phyloP scores from a whole-genome alignment of 805 yeast genomes.

The Wilhelminamyces savonicus region DNA sequence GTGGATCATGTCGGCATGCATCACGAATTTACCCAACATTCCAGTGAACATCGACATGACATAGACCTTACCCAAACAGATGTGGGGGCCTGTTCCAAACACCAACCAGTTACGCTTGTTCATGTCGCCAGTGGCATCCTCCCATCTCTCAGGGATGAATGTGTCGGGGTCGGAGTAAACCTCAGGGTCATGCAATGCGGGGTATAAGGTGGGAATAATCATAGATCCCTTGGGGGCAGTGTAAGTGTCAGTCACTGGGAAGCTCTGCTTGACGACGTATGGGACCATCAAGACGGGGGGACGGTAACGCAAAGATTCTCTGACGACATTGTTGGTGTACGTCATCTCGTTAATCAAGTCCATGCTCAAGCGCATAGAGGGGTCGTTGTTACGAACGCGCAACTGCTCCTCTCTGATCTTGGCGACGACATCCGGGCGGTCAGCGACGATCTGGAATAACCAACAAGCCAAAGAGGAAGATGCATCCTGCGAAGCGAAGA shows the following conservation, averaged over 20 bases:
- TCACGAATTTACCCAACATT: slow-evolving; percentile 83
- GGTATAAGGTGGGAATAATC: slow-evolving; percentile 94
- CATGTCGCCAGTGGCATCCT: slow-evolving; percentile 67
- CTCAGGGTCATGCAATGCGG: slow-evolving; percentile 96
- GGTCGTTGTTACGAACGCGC: slow-evolving; percentile 73
- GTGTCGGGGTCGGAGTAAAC: slow-evolving; percentile 92
- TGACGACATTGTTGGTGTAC: slow-evolving; percentile 86
- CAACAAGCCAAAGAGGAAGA: slow-evolving; percentile 96
- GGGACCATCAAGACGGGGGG: slow-evolving; percentile 99
- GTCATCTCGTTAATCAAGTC: slow-evolving; percentile 80
- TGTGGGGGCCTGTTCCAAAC: slow-evolving; percentile 96
- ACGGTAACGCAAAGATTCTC: slow-evolving; percentile 87
- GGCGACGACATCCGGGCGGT: slow-evolving; percentile 82
- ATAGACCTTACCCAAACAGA: slow-evolving; percentile 90
- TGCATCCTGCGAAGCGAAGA: slow-evolving; percentile 98
- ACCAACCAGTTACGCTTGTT: slow-evolving; percentile 91
- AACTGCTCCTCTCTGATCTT: slow-evolving; percentile 93
- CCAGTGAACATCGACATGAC: slow-evolving; percentile 87
- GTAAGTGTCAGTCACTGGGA: slow-evolving; percentile 77
- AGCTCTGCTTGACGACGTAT: slow-evolving; percentile 80
- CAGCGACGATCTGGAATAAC: slow-evolving; percentile 95
- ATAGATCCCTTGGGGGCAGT: slow-evolving; percentile 95
- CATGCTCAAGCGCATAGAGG: slow-evolving; percentile 51
- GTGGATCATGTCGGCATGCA: slow-evolving; percentile 78
- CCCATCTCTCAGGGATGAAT: slow-evolving; percentile 97